These are phyloP conservation scores for Copromyces sp. DNA, from an alignment of 495 filamentous ascomycete species.

Conservation along the genomic window DNA sequence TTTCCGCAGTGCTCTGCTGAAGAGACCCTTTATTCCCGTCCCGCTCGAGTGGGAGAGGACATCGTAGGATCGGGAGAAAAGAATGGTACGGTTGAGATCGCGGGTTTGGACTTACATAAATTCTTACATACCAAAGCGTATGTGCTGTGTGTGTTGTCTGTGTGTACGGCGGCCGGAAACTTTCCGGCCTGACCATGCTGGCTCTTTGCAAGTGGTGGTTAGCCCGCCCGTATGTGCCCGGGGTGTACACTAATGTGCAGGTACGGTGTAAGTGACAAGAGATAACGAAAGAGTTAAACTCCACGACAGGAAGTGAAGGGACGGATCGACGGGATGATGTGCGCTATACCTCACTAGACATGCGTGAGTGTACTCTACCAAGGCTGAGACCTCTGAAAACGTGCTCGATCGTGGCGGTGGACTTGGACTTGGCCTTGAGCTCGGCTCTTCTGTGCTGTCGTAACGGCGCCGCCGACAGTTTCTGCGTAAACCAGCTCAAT, in stretches of 20 bases:
- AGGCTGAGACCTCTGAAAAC: background rate
- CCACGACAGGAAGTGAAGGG: background rate
- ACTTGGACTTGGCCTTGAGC: background rate
- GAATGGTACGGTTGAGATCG: background rate
- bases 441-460: background rate
- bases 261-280: background rate
- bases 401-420: background rate
- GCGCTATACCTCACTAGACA: background rate
- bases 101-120: background rate
- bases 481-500: background rate
- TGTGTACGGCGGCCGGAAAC: background rate
- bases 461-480: background rate
- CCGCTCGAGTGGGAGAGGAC: background rate
- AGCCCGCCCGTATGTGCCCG: background rate
- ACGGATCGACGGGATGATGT: background rate
- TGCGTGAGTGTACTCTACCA: background rate
- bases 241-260: too few relatives aligned
- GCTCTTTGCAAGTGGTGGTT: background rate
- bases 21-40: background rate
- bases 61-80: background rate
- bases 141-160: background rate
- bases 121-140: background rate
- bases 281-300: background rate
- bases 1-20: background rate
- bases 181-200: background rate